Evolutionary conservation across 2,329 filamentous ascomycete genomes (phyloP), one percentile per base, ranked within the genome.

Genomic region (Colletotrichum magnum): DNA sequence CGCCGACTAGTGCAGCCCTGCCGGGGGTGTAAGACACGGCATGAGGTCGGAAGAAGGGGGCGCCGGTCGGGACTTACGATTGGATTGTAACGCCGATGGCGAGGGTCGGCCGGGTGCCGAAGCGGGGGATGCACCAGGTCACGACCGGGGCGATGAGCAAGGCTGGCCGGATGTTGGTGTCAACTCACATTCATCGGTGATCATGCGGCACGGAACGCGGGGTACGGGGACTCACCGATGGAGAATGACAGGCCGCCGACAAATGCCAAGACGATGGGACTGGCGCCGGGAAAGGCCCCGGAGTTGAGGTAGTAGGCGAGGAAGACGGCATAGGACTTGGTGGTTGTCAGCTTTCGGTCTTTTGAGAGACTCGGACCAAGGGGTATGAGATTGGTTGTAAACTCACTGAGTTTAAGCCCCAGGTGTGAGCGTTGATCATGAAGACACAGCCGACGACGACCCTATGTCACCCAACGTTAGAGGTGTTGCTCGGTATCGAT

Each of bases 201-300:
- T 36, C 1, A 73, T 74, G 32, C 9, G 28, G 15, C 15, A n/a
- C 39, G 39, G 24, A 18, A 47, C 13, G 26, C 5, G 50, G 16
- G 24, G 50, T 9, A 43, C 6, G 39, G 51, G 53, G 16, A 70
- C 76, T 48, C 74, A 83, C 82, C 77, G 59, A 84, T 85, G 1
- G 89, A 89, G 51, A 93, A 88, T 36, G 89, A 91, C 0, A 93
- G 82, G 0, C 90, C 90, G 32, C 93, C 93, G n/a, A 95, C 86
- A 76, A 95, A 94, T 48, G 93, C 93, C 78, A 91, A 95, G 6
- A 90, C 86, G 2, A 95, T 85, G 2, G 87, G 80, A 0, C 88
- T 89, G 2, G 92, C 87, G 15, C 87, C 88, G 0, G 89, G 86
- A 71, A 92, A 94, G 24, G 85, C 84, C 60, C 89, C 82, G 57